Conservation (phyloP, 495 filamentous ascomycete species). For the Achaetomiella virescens region DNA sequence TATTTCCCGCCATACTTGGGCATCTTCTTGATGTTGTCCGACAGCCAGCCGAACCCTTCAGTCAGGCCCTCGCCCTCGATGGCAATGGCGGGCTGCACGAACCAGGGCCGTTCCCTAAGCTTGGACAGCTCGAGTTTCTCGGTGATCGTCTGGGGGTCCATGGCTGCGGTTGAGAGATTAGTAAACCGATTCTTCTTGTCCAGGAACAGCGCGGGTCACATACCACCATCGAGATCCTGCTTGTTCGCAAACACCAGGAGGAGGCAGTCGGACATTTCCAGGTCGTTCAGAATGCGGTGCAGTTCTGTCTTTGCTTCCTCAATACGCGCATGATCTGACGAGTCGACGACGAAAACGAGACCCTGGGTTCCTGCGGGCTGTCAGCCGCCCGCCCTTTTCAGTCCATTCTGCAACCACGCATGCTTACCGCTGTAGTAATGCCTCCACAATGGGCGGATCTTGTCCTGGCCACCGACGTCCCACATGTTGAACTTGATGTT, state of each 20-base stretch:
- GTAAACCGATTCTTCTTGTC: background rate
- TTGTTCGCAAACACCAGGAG: conserved; percentile 97
- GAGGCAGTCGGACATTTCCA: conserved; percentile 96
- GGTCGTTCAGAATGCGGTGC: conserved; percentile 91
- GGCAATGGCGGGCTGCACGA: conserved; percentile 91
- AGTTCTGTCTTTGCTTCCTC: conserved; percentile 86
- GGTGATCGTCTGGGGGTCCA: conserved; percentile 82
- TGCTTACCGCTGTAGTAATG: conserved; percentile 91
- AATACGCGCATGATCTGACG: conserved; percentile 76
- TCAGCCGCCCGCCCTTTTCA: background rate
- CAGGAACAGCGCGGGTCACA: conserved; percentile 22
- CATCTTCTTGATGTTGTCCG: conserved; percentile 82
- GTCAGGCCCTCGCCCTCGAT: conserved; percentile 90
- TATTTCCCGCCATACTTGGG: conserved; percentile 50
- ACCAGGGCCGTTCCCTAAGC: conserved; percentile 91
- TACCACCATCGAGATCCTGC: conserved; percentile 86
- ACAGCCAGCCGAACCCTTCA: conserved; percentile 89
- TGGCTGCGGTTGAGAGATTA: conserved; percentile 46
- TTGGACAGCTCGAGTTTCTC: conserved; percentile 75
- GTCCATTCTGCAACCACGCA: background rate
- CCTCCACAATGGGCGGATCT: conserved; percentile 95
- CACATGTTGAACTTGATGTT: conserved; percentile 99
- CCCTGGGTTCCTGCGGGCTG: conserved; percentile 73
- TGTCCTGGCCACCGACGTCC: conserved; percentile 99
- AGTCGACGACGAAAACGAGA: conserved; percentile 96